Conservation (phyloP, 2,329 filamentous ascomycete genomes). For the Colletotrichum sp. region DNA sequence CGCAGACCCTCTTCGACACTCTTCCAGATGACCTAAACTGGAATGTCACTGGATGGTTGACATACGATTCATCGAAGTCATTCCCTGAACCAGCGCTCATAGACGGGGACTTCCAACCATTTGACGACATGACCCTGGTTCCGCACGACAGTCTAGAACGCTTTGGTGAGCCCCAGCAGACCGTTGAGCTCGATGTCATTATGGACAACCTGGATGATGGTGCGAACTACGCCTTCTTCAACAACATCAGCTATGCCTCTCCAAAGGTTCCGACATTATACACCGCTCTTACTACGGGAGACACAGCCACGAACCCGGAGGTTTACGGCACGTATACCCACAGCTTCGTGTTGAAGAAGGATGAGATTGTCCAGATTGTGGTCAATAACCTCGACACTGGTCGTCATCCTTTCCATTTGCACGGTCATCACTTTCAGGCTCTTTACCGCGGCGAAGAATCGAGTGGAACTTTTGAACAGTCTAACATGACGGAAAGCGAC, state of each 20-base stretch:
- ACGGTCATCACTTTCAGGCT: constrained; percentile 78
- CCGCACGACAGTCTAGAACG: constrained; percentile 70
- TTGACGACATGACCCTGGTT: constrained; percentile 76
- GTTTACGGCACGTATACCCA: constrained; percentile 73
- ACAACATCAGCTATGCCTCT: constrained; percentile 75
- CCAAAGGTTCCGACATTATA: constrained; percentile 84
- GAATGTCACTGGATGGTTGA: constrained; percentile 69
- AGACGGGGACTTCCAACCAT: constrained; percentile 67
- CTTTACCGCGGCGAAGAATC: constrained; percentile 65
- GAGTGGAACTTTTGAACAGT: constrained; percentile 58
- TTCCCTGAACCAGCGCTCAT: constrained; percentile 53
- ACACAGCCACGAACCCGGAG: constrained; percentile 60
- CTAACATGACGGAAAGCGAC: constrained; percentile 45
- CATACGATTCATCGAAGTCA: constrained; percentile 54
- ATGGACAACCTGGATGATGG: constrained; percentile 68
- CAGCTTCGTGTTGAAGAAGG: constrained; percentile 70
- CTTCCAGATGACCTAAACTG: constrained; percentile 72
- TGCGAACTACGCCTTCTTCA: constrained; percentile 69
- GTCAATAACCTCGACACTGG: constrained; percentile 78
- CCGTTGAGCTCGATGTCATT: constrained; percentile 66
- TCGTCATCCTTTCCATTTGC: constrained; percentile 79
- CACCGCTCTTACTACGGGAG: constrained; percentile 70
- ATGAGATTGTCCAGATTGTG: constrained; percentile 73
- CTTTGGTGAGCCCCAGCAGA: constrained; percentile 65
- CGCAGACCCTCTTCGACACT: constrained; percentile 65